These are phyloP conservation scores for Hanseniaspora thailandica DNA, from an alignment of 805 yeast genomes.

Conservation along the genomic window DNA sequence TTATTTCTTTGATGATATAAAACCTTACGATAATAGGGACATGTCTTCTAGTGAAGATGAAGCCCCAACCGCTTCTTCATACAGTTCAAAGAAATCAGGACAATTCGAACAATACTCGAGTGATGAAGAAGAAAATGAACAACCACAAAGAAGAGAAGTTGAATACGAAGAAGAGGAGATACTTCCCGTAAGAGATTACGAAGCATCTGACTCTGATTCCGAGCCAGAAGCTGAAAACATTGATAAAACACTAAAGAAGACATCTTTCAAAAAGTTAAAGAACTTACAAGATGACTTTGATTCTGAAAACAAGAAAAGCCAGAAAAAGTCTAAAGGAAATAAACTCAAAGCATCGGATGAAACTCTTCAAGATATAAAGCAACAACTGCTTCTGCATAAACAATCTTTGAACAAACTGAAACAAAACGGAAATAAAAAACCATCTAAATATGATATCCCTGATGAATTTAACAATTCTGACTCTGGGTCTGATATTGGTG, in stretches of 20 bases:
- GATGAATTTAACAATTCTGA: slow-evolving; percentile 16
- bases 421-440: slow-evolving; percentile 6
- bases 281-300: slow-evolving; percentile 44
- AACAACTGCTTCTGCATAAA: slow-evolving; percentile 12
- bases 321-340: neutral
- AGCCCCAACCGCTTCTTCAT: neutral
- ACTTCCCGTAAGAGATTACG: slow-evolving; percentile 47
- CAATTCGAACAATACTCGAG: slow-evolving; percentile 19
- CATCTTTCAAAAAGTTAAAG: slow-evolving; percentile 54
- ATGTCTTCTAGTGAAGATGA: slow-evolving; percentile 15
- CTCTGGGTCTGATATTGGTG: slow-evolving; percentile 17
- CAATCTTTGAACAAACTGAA: slow-evolving; percentile 16
- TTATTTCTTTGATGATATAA: slow-evolving; percentile 14
- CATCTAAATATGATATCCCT: slow-evolving; percentile 5
- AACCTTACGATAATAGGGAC: slow-evolving; percentile 14
- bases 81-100: neutral
- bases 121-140: slow-evolving; percentile 25
- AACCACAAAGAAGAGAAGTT: slow-evolving; percentile 7
- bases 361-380: slow-evolving; percentile 8
- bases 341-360: slow-evolving; percentile 12
- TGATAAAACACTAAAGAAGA: slow-evolving; percentile 30
- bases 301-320: slow-evolving; percentile 17
- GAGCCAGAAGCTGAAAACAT: slow-evolving; percentile 20
- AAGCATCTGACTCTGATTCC: slow-evolving; percentile 42
- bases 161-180: slow-evolving; percentile 20